phyloP scores from a whole-genome alignment of 1,139 yeast genomes.

The Hyphopichia fennica region DNA sequence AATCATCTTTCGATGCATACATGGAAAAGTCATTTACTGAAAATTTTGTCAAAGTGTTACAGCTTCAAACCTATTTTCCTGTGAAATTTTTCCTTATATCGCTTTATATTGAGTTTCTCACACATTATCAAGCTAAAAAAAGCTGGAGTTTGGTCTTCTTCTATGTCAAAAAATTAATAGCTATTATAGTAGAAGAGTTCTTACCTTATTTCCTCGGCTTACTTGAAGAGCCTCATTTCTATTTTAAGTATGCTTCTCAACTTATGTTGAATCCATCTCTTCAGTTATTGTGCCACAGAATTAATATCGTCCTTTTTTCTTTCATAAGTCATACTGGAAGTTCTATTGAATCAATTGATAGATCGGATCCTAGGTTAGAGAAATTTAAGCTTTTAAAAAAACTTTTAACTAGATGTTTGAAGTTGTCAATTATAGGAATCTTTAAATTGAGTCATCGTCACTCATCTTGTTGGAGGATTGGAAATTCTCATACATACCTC shows the following conservation, averaged over 20 bases:
- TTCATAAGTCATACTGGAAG: constrained; percentile 18
- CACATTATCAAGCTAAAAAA: constrained; percentile 18
- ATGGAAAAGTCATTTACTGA: constrained; percentile 10
- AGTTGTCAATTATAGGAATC: constrained; percentile 7
- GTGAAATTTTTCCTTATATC: constrained; percentile 20
- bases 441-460: constrained; percentile 27
- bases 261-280: constrained; percentile 19
- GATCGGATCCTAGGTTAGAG: constrained; percentile 8
- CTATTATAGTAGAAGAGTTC: constrained; percentile 13
- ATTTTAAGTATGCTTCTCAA: constrained; percentile 18
- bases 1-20: constrained; percentile 9
- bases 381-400: constrained; percentile 3
- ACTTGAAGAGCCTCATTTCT: constrained; percentile 1
- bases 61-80: constrained; percentile 14
- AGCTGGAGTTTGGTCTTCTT: constrained; percentile 16
- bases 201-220: constrained; percentile 3
- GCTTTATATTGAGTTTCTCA: constrained; percentile 24
- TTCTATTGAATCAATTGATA: constrained; percentile 10
- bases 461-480: constrained; percentile 42
- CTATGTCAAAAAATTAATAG: constrained; percentile 18
- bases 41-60: constrained; percentile 10
- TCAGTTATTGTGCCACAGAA: constrained; percentile 20
- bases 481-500: constrained; percentile 6
- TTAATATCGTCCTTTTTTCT: constrained; percentile 17
- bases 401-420: constrained; percentile 7